Evolutionary conservation across 2,329 filamentous ascomycete genomes (phyloP).

Genomic region (Trichoderma sp.): DNA sequence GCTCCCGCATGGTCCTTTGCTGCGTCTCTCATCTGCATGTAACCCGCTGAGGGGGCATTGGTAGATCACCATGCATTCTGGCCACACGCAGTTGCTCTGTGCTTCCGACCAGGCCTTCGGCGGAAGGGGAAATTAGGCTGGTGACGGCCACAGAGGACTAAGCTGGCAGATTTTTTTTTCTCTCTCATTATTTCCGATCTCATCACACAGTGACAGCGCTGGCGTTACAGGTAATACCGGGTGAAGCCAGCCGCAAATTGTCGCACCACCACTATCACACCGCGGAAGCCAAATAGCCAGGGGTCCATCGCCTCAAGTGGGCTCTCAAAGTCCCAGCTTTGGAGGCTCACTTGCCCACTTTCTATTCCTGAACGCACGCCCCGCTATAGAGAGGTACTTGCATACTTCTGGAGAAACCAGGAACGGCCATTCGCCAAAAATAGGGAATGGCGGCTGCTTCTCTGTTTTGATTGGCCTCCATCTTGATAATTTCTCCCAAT

Average conservation of each 20-base stretch:
- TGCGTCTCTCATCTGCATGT: constrained; percentile 25
- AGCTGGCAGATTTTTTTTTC: not conserved
- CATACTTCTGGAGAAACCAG: not conserved
- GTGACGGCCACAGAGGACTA: not conserved
- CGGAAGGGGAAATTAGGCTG: constrained; percentile 2
- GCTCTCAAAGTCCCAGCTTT: not conserved
- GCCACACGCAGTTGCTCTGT: not conserved
- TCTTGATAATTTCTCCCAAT: constrained; percentile 27
- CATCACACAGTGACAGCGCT: constrained; percentile 9
- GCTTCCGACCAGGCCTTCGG: constrained; percentile 15
- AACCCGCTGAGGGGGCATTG: constrained; percentile 21
- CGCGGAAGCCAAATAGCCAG: constrained; percentile 10
- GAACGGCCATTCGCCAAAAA: constrained; percentile 23
- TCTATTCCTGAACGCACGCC: constrained; percentile 10
- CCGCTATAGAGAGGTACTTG: not conserved
- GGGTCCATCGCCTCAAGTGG: constrained; percentile 16
- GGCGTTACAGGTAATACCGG: constrained; percentile 18
- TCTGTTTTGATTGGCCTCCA: constrained; percentile 18
- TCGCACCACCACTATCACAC: constrained; percentile 28
- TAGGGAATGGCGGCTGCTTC: constrained; percentile 19
- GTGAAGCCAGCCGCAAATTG: constrained; percentile 25
- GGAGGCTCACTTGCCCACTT: constrained; percentile 21
- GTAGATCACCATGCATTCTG: constrained; percentile 11
- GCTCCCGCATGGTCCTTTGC: constrained; percentile 18
- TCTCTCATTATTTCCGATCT: constrained; percentile 16